These are phyloP conservation scores for Pseudopithomyces maydicus DNA, from an alignment of 2,329 filamentous ascomycete genomes.

Conservation along the genomic window DNA sequence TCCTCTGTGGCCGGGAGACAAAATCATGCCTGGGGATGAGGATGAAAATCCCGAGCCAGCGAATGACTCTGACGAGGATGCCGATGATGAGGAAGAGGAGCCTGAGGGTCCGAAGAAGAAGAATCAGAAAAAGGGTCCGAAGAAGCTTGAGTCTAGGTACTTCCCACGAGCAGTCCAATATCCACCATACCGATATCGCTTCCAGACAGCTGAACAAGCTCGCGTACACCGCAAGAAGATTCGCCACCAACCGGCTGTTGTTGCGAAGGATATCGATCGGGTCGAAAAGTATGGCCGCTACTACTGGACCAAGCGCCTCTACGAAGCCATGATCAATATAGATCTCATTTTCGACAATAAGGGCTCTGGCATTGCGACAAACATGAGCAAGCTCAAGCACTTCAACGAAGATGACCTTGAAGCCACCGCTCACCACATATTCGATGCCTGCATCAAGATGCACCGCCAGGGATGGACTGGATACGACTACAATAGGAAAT, in stretches of 20 bases:
- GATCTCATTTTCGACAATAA: conserved; percentile 21
- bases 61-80: neutral
- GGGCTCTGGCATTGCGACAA: conserved; percentile 19
- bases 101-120: neutral
- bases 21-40: neutral
- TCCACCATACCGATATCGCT: conserved; percentile 17
- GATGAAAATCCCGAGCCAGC: neutral
- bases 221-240: conserved; percentile 19
- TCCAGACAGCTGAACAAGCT: conserved; percentile 26
- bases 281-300: conserved; percentile 29
- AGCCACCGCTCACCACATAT: conserved; percentile 35
- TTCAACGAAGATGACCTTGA: conserved; percentile 25
- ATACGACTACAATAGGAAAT: conserved; percentile 28
- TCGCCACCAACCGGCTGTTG: conserved; percentile 18
- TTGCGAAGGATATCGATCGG: conserved; percentile 21
- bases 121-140: neutral
- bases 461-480: conserved; percentile 32
- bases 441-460: conserved; percentile 29
- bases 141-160: neutral
- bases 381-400: conserved; percentile 17
- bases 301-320: conserved; percentile 39
- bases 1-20: neutral
- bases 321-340: conserved; percentile 34
- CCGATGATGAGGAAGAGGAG: neutral
- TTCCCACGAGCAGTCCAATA: conserved; percentile 14